A percentile compares a stretch with the other conserved stretches of the same genome.
Evolutionary conservation across 2,329 filamentous ascomycete genomes (phyloP).

Genomic region (Paraphaeosphaeria sporulosa): DNA sequence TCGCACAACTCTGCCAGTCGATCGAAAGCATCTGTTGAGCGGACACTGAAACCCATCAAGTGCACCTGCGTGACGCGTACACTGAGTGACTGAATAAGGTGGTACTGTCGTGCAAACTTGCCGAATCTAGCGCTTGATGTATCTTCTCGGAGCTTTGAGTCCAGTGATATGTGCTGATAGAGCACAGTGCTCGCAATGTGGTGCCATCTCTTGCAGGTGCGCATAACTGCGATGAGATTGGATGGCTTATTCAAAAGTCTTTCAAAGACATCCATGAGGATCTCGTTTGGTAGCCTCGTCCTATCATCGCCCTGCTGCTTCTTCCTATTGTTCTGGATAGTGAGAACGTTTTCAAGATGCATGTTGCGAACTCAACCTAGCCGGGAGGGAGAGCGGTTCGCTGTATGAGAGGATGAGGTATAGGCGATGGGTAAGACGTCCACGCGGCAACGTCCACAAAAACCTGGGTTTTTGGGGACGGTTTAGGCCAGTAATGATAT

Average conservation of each 20-base stretch:
- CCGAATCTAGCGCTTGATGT: conserved; percentile 17
- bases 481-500: background rate
- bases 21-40: conserved; percentile 19
- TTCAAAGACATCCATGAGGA: conserved; percentile 24
- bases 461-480: background rate
- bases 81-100: conserved; percentile 18
- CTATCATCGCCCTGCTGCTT: background rate
- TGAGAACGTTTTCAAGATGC: background rate
- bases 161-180: conserved; percentile 16
- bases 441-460: background rate
- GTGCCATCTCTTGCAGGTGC: conserved; percentile 20
- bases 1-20: conserved; percentile 20
- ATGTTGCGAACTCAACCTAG: background rate
- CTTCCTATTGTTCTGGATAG: background rate
- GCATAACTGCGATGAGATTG: conserved; percentile 10
- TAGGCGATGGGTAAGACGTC: background rate
- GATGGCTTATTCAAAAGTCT: conserved; percentile 12
- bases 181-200: conserved; percentile 15
- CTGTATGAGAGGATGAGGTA: background rate
- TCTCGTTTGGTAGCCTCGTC: conserved; percentile 18
- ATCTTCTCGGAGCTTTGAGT: conserved; percentile 18
- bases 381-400: background rate
- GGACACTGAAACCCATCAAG: conserved; percentile 22
- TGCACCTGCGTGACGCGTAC: conserved; percentile 21
- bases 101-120: conserved; percentile 3